A percentile compares a stretch with the other conserved stretches of the same genome.
Evolutionary conservation across 2,329 filamentous ascomycete species (phyloP).

Genomic region (Gnomoniopsis sp.): DNA sequence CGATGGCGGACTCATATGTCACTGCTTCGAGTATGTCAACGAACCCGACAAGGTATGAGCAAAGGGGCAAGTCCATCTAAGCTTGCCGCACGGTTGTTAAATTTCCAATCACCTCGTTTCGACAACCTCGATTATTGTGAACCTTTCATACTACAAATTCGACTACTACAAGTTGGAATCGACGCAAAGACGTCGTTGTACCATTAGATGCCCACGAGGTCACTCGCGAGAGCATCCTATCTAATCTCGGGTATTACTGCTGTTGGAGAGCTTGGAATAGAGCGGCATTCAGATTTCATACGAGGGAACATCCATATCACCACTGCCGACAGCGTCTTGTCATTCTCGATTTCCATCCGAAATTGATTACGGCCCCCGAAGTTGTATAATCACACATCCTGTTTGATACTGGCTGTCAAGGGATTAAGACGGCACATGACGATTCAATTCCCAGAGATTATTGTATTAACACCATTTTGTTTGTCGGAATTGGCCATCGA

Average conservation of each 20-base stretch:
- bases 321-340: neutral
- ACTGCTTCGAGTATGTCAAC: neutral
- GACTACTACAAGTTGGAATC: too few species aligned
- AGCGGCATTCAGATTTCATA: too few species aligned
- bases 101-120: too few species aligned
- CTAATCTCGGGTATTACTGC: too few species aligned
- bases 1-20: neutral
- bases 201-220: too few species aligned
- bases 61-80: neutral
- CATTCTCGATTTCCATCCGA: neutral
- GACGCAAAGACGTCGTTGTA: too few species aligned
- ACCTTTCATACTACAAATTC: too few species aligned
- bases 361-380: neutral
- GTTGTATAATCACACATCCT: neutral
- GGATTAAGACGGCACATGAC: neutral
- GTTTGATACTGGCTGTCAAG: conserved; percentile 13
- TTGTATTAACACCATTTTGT: conserved; percentile 10
- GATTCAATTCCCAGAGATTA: neutral
- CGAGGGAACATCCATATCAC: neutral
- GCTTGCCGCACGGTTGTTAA: neutral
- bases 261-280: too few species aligned
- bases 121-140: too few species aligned
- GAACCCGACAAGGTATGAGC: neutral
- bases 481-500: neutral
- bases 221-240: too few species aligned